Base-by-base conservation (phyloP, 2,329 filamentous ascomycete genomes). In the Lachnellula arida region DNA sequence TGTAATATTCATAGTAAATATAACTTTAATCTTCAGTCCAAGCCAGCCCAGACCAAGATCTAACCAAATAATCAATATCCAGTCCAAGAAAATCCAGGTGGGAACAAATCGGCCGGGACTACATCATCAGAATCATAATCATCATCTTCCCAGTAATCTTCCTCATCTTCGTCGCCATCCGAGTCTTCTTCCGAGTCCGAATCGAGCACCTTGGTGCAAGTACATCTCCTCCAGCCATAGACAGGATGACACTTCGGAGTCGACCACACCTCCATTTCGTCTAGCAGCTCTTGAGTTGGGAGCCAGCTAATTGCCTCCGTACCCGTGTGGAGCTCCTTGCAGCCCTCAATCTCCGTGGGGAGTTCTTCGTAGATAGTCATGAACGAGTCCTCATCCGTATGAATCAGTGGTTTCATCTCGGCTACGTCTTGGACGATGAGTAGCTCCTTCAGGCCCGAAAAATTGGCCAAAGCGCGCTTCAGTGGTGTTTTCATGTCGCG, bases 201-300 rank as follows among this genome's bases (percentile, higher is more conserved):
- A 28, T 52, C 53, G 8, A 22, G 39, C 22, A 32, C 32, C 42
- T 37, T 53, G 23, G 4, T 53, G 60, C 46, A 49, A 35, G 46
- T 35, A 49, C 61, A 63, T 15, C 51, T 35, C 40, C 55, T 53
- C 60, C 60, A 63, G 7, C 60, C 60, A 32, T 57, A 63, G 1
- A 63, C 53, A 5, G 58, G 39, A 1, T 46, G 47, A 28, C 50
- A 58, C 17, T 43, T 56, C 14, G 51, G 42, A 12, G 54, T 43
- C 9, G 43, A 40, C 51, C 49, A 55, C 3, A 56, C 37, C 11
- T 46, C 42, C 12, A 46, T 19, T 22, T 50, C 51, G 7, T 53
- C 35, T 9, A 47, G 49, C 0, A 44, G 25, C 12, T 46, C 46
- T 19, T 51, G 54, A 5, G 55, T 34, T 5, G 35, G 49, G 2